These are phyloP conservation scores for Mucor racemosus DNA, from an alignment of 371 early-diverging fungal genomes.

Conservation along the genomic window DNA sequence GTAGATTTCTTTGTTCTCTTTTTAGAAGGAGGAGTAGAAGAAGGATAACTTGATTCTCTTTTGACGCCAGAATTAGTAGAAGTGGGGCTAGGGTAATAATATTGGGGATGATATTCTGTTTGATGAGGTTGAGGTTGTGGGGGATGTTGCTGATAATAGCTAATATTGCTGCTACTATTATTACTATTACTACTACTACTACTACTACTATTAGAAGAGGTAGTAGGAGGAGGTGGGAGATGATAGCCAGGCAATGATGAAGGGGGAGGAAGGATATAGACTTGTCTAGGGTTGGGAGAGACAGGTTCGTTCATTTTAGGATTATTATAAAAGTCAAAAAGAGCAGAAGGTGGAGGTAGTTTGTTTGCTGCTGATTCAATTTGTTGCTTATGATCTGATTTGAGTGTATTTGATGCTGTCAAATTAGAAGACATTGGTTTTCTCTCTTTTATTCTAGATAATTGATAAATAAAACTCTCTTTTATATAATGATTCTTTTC, in stretches of 20 bases:
- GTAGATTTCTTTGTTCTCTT: conserved; percentile 20
- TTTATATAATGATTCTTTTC: not conserved
- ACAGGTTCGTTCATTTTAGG: conserved; percentile 4
- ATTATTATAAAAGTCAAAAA: conserved; percentile 23
- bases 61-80: conserved; percentile 6
- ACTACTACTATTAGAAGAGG: not conserved
- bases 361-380: conserved; percentile 10
- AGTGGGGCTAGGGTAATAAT: conserved; percentile 12
- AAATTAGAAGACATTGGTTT: conserved; percentile 8
- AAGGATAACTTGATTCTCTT: conserved; percentile 3
- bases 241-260: conserved; percentile 43
- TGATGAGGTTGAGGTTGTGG: conserved; percentile 13
- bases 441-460: not conserved
- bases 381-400: conserved; percentile 16
- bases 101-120: conserved; percentile 15
- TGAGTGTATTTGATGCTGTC: conserved; percentile 4
- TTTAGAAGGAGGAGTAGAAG: conserved; percentile 9
- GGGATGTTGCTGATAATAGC: conserved; percentile 5
- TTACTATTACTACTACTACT: not conserved
- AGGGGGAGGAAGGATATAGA: conserved; percentile 49
- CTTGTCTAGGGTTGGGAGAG: conserved; percentile 30
- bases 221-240: conserved; percentile 22
- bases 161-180: not conserved
- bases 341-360: conserved; percentile 37
- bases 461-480: not conserved